phyloP scores from a whole-genome alignment of 208 protist genomes.

The Angomonas ambiguus region DNA sequence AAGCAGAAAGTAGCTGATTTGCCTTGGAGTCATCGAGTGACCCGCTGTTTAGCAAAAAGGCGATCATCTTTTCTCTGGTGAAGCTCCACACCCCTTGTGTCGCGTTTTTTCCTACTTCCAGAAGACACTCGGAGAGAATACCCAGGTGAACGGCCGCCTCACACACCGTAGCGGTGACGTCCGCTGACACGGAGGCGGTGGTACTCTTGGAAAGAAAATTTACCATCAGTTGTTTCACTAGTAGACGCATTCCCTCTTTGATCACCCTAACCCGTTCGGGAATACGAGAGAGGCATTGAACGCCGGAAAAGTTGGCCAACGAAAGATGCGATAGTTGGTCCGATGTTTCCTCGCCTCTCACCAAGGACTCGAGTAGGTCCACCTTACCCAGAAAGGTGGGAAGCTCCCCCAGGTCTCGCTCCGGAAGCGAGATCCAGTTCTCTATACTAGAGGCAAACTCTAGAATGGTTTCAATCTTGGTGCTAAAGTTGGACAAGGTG shows the following conservation, averaged over 20 bases:
- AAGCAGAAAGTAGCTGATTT: constrained; percentile 48
- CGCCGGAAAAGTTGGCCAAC: background rate
- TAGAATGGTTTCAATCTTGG: constrained; percentile 24
- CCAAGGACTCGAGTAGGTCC: constrained; percentile 37
- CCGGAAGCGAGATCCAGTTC: constrained; percentile 81
- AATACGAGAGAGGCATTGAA: background rate
- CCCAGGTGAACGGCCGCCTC: constrained; percentile 16
- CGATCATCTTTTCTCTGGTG: constrained; percentile 41
- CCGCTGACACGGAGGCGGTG: background rate
- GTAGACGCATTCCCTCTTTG: background rate
- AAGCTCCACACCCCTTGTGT: constrained; percentile 27
- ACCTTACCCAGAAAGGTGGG: constrained; percentile 29
- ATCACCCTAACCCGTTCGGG: background rate
- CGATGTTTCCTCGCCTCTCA: constrained; percentile 5
- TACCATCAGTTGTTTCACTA: background rate
- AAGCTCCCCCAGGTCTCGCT: constrained; percentile 77
- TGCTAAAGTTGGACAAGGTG: constrained; percentile 27
- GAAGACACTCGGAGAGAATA: background rate
- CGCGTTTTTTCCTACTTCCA: too few species aligned
- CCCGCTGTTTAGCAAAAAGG: constrained; percentile 41
- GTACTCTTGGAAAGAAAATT: background rate
- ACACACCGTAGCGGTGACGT: background rate
- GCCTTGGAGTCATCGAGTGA: constrained; percentile 50
- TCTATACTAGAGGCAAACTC: constrained; percentile 46
- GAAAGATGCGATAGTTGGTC: background rate